These are phyloP conservation scores for Flaveria ramosissima DNA, from an alignment of 129 eudicot genomes.

Conservation along the genomic window DNA sequence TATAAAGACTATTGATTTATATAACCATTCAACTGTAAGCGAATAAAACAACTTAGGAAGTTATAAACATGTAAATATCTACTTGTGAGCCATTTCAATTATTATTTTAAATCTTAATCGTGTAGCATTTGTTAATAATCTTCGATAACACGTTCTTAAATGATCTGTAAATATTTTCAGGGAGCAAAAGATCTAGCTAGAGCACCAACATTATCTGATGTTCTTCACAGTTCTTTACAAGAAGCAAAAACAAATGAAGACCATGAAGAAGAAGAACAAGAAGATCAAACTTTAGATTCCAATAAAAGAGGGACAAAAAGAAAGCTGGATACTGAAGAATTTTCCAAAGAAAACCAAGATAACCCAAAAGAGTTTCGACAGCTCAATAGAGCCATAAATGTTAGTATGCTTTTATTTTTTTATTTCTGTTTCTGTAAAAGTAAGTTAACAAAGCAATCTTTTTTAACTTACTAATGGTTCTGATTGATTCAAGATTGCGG, in stretches of 20 bases:
- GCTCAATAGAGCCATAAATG: slow-evolving; percentile 78
- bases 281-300: slow-evolving; percentile 39
- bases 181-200: slow-evolving; percentile 89
- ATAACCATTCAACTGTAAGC: no score
- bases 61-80: no score
- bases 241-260: slow-evolving; percentile 40
- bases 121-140: no score
- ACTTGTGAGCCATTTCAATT: no score
- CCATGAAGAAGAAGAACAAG: slow-evolving; percentile 21
- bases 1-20: no score
- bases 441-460: not conserved
- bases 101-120: no score
- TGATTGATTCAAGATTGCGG: slow-evolving; percentile 54
- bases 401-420: slow-evolving; percentile 25
- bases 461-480: not conserved
- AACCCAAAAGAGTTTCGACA: slow-evolving; percentile 45
- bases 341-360: slow-evolving; percentile 22
- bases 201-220: slow-evolving; percentile 79
- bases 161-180: slow-evolving; percentile 29
- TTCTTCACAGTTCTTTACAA: slow-evolving; percentile 57
- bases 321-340: slow-evolving; percentile 49
- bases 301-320: slow-evolving; percentile 64
- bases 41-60: no score
- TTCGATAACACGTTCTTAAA: no score
- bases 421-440: not conserved